Evolutionary conservation across 2,329 filamentous ascomycete species (phyloP).

Genomic region (Pseudogymnoascus sp.): DNA sequence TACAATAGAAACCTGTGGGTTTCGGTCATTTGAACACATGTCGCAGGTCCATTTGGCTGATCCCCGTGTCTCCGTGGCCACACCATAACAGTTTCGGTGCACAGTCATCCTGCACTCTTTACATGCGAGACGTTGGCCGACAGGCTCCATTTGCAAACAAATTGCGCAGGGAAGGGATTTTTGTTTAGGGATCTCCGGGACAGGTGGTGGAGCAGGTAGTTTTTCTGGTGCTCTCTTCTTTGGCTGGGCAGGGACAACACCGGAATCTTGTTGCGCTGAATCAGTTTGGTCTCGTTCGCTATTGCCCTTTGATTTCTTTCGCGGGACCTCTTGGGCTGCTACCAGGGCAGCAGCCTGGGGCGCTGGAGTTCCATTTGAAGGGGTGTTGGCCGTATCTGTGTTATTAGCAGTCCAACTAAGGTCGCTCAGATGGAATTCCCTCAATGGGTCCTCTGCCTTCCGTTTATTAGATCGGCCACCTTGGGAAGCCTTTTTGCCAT

Average conservation of each 20-base stretch:
- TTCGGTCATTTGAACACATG: conserved; percentile 91
- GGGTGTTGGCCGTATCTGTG: conserved; percentile 15
- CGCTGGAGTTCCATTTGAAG: conserved; percentile 20
- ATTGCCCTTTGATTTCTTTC: conserved; percentile 54
- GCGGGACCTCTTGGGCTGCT: conserved; percentile 44
- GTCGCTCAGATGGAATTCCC: conserved; percentile 50
- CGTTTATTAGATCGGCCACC: conserved; percentile 80
- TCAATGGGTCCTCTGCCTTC: conserved; percentile 81
- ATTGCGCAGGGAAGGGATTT: conserved; percentile 64
- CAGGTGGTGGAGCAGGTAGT: conserved; percentile 25
- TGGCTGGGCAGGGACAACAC: conserved; percentile 32
- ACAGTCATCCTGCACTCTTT: conserved; percentile 85
- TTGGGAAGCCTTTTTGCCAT: conserved; percentile 76
- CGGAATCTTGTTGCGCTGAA: conserved; percentile 37
- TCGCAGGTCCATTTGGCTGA: conserved; percentile 87
- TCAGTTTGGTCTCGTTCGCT: conserved; percentile 44
- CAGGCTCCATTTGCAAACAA: conserved; percentile 65
- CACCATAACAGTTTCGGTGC: conserved; percentile 87
- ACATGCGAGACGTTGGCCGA: conserved; percentile 66
- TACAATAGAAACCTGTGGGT: conserved; percentile 83
- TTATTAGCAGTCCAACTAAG: conserved; percentile 38
- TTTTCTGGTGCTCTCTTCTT: conserved; percentile 47
- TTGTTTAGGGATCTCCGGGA: not conserved
- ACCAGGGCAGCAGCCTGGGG: conserved; percentile 22
- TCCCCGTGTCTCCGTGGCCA: conserved; percentile 56